Evolutionary conservation across 768 basidiomycete genomes (phyloP), one percentile per base, ranked within the genome.

Genomic region (Xerocomellus dryophilus): DNA sequence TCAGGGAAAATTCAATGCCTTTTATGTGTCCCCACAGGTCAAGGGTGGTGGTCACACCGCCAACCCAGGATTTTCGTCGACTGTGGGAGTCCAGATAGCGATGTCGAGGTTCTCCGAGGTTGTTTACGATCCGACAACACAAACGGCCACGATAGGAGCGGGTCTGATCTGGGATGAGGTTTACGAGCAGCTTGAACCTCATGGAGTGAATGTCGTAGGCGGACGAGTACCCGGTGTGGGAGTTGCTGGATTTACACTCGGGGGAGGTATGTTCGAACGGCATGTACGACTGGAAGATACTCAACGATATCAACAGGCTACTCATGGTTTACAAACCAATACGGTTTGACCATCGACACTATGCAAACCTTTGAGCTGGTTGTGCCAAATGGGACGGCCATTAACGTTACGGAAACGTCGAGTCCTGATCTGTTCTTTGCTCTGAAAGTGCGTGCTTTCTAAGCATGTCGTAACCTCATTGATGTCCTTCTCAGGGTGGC

Each of bases 151-250:
- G 1, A 43, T 78, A 29, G 76, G 73, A 7, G 59, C 73, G 0
- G 74, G 77, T 10, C 63, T 83, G 3, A 69, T 81, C 14, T 89
- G 85, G 86, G 85, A 88, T 60, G 76, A 85, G 43, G 84, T 81
- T 70, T 88, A 86, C 54, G 67, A 66, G 7, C 55, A 53, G 11
- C 73, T 87, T 1, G 76, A 69, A 8, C 80, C 79, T 1, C 60
- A 74, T 42, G 71, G 69, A 1, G 79, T 83, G 10, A 83, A 75
- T 43, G 81, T 85, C 11, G 75, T 85, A 1, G 85, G 85, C 1
- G 82, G 14, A 70, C 63, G 83, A 2, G 78, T 82, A 0, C 62
- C 74, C 2, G 83, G 83, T 11, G 78, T 83, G 8, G 83, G 84
- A 20, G 79, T 83, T 2, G 83, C 76, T 5, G 83, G 84, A 2